Conservation (phyloP, 2,329 filamentous ascomycete species). For the Pseudogymnoascus pannorum region DNA sequence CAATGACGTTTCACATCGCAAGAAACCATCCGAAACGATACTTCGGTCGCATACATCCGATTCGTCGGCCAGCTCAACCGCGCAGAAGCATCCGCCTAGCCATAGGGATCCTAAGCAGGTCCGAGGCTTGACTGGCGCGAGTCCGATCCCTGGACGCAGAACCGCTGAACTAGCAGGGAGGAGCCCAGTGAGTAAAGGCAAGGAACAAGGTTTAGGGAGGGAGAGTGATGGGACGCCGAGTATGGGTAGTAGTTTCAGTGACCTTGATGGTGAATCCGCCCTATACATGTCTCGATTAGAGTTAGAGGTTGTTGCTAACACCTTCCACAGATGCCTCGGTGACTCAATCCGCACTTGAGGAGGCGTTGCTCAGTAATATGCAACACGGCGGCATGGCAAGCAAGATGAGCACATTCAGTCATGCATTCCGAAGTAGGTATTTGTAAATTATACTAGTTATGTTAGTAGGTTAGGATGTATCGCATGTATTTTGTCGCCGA, state of each 20-base stretch:
- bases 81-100: constrained; percentile 18
- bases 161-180: constrained; percentile 50
- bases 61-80: constrained; percentile 49
- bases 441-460: constrained; percentile 18
- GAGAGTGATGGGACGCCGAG: constrained; percentile 70
- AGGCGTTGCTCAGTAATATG: constrained; percentile 67
- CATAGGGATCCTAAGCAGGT: constrained; percentile 16
- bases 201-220: constrained; percentile 36
- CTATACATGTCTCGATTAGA: neutral
- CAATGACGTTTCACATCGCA: constrained; percentile 20
- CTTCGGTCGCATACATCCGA: constrained; percentile 44
- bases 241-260: constrained; percentile 81
- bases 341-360: constrained; percentile 72
- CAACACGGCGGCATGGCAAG: constrained; percentile 52
- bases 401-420: constrained; percentile 62
- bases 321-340: constrained; percentile 60
- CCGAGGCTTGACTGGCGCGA: constrained; percentile 21
- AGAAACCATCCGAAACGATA: constrained; percentile 18
- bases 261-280: constrained; percentile 59
- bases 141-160: constrained; percentile 51
- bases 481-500: neutral
- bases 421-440: constrained; percentile 58
- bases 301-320: constrained; percentile 8
- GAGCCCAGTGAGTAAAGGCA: constrained; percentile 40
- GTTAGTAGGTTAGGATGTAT: neutral